Evolutionary conservation across 148 eudicot genomes (phyloP).

Genomic region (Mesembryanthemum crystallinum): DNA sequence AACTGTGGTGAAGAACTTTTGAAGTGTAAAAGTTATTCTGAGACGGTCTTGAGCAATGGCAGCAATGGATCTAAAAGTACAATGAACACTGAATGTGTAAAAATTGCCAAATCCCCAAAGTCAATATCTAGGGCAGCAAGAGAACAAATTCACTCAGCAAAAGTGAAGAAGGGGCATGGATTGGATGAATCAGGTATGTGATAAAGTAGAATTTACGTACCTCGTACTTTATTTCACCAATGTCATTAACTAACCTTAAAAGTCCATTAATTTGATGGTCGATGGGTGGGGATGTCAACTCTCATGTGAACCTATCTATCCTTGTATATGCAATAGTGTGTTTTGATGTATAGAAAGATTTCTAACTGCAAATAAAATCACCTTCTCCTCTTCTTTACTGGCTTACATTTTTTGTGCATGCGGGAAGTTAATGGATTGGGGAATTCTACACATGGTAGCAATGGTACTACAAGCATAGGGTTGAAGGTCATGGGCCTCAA

Average conservation of each 20-base stretch:
- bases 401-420: constrained; percentile 14
- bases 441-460: constrained; percentile 44
- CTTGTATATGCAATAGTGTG: not conserved
- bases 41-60: constrained; percentile 28
- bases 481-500: constrained; percentile 57
- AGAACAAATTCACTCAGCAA: constrained; percentile 45
- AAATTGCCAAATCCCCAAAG: constrained; percentile 46
- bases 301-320: not conserved
- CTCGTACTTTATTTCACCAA: not conserved
- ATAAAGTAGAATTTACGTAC: not conserved
- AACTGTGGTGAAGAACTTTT: constrained; percentile 30
- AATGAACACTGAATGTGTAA: constrained; percentile 32
- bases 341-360: no score
- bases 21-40: constrained; percentile 31
- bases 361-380: not conserved
- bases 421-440: constrained; percentile 37
- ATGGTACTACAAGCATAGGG: constrained; percentile 47
- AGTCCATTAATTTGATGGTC: no score
- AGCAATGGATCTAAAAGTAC: constrained; percentile 37
- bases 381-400: constrained; percentile 1
- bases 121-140: constrained; percentile 34
- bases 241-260: no score
- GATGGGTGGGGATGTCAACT: not conserved
- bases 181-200: constrained; percentile 52
- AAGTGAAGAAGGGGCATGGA: constrained; percentile 39